Percentiles rank a stretch among this genome's conserved stretches.
Evolutionary conservation across 441 rosid species (phyloP).

Genomic region (Pelargonium cotyledonis): DNA sequence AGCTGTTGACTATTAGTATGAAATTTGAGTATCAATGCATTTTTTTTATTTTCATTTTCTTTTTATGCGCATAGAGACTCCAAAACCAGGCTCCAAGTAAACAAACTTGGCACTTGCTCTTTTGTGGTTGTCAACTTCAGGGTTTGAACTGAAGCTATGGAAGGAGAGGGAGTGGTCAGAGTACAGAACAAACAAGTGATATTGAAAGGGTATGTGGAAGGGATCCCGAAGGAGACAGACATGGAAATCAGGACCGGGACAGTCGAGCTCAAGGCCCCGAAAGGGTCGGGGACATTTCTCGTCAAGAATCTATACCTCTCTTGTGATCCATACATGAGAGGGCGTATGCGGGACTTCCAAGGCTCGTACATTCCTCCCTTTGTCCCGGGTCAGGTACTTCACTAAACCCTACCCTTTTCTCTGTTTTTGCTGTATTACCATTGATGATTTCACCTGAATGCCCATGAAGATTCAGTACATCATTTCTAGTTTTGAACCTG

Average conservation of each 20-base stretch:
- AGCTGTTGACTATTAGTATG: background rate
- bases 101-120: too few relatives aligned
- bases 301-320: conserved; percentile 62
- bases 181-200: conserved; percentile 46
- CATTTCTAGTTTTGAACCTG: too few relatives aligned
- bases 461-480: too few relatives aligned
- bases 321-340: conserved; percentile 64
- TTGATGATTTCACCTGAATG: background rate
- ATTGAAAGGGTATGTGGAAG: conserved; percentile 37
- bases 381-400: conserved; percentile 56
- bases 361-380: conserved; percentile 52
- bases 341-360: conserved; percentile 38
- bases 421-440: background rate
- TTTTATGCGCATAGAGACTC: background rate
- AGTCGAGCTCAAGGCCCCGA: conserved; percentile 30
- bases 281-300: conserved; percentile 33
- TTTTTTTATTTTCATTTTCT: too few relatives aligned
- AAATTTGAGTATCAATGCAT: background rate
- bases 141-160: background rate
- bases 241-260: conserved; percentile 34
- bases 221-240: conserved; percentile 38
- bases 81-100: too few relatives aligned
- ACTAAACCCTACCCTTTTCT: background rate
- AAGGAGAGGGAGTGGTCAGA: background rate
- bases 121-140: background rate